Base-by-base conservation (phyloP, 345 rosid species). In the Eucalyptus decipiens region DNA sequence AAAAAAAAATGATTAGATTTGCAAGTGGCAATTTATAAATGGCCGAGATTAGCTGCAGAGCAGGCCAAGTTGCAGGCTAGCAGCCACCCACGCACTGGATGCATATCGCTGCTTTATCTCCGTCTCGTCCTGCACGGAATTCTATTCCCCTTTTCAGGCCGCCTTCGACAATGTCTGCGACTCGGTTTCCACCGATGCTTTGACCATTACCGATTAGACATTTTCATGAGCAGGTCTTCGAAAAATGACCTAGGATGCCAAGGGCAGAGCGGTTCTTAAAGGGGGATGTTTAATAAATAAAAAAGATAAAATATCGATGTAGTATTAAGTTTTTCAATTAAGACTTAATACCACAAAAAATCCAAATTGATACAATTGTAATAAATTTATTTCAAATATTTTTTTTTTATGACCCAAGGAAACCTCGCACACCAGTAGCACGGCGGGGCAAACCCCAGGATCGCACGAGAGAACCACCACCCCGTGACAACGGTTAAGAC, bases 321-420 rank as follows among this genome's bases (percentile, higher is more conserved):
- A 21, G 58, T 8, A 52, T 21, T 52, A 52, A 19, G 19, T 0
- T 21, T 52, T 52, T 21, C 2, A 21, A 52, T 21, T 52, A 52
- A 4, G 11, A 19, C 2, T 52, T 52, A 19, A 52, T 21, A 21
- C 5, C 26, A 52, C 5, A 21, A 52, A 8, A 52, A 8, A 52
- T 21, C 0, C 2, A 21, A 52, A 52, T 21, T 52, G 0, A 52
- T 52, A 52, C 0, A 52, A 1, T 52, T 52, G 2, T 4, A 52
- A 52, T 0, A 52, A 52, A 21, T 21, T 8, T 21, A 8, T 52
- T 21, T 52, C 1, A 2, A 6, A n/a, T n/a, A n/a, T n/a, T n/a
- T n/a, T n/a, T n/a, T n/a, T n/a, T n/a, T n/a, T n/a, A n/a, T n/a
- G n/a, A n/a, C n/a, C n/a, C n/a, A n/a, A n/a, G n/a, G n/a, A n/a